Evolutionary conservation across 1,284 basidiomycete species (phyloP).

Genomic region (Puccinia hordei): DNA sequence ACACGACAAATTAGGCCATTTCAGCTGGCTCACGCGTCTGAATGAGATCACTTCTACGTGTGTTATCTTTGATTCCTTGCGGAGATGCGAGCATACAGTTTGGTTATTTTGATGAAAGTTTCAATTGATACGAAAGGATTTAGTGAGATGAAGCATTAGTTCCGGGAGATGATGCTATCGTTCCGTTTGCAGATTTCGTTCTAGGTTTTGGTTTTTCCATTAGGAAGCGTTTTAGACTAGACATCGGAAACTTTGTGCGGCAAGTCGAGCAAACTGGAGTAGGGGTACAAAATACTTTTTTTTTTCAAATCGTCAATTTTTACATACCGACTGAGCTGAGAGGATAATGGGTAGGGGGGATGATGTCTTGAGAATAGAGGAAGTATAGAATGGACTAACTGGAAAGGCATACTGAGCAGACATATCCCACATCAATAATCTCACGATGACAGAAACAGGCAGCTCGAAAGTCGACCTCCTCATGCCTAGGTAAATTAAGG

Average conservation of each 20-base stretch:
- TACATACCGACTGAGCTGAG: no score
- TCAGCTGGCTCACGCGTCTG: no score
- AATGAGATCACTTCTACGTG: no score
- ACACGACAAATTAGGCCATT: no score
- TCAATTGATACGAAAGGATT: no score
- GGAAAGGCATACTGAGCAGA: slow-evolving; percentile 92
- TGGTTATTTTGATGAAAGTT: no score
- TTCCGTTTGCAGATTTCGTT: slow-evolving; percentile 31
- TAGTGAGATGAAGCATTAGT: background rate
- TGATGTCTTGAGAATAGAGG: background rate
- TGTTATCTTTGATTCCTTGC: no score
- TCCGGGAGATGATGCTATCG: background rate
- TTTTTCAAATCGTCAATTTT: background rate
- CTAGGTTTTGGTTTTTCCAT: slow-evolving; percentile 12
- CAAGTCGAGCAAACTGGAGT: slow-evolving; percentile 48
- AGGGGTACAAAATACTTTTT: slow-evolving; percentile 44
- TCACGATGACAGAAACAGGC: slow-evolving; percentile 98
- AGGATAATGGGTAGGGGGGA: no score
- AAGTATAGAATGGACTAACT: slow-evolving; percentile 66
- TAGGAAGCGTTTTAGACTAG: slow-evolving; percentile 39
- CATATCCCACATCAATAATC: slow-evolving; percentile 94
- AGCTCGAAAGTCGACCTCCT: slow-evolving; percentile 92
- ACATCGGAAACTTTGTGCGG: slow-evolving; percentile 47
- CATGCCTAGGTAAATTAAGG: slow-evolving; percentile 84
- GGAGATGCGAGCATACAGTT: no score